These are phyloP conservation scores for Claviceps pusilla DNA, from an alignment of 2,329 filamentous ascomycete genomes.

Conservation along the genomic window DNA sequence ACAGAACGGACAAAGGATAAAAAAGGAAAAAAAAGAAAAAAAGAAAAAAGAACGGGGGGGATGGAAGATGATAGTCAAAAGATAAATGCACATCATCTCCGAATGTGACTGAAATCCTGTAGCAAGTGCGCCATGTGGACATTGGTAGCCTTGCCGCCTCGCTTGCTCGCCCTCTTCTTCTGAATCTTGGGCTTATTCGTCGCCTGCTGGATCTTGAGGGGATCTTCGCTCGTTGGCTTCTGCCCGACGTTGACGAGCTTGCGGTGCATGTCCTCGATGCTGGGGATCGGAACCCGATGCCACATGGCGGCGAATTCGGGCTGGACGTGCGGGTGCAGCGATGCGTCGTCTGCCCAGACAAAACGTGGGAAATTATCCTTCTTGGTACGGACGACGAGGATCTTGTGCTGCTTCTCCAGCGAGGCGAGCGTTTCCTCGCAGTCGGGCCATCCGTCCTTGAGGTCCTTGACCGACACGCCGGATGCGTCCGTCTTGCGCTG, in stretches of 20 bases:
- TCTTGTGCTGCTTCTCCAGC: conserved; percentile 62
- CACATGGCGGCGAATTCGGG: conserved; percentile 72
- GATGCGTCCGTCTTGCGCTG: conserved; percentile 69
- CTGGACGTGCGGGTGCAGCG: conserved; percentile 61
- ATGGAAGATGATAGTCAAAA: background rate
- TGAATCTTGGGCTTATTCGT: conserved; percentile 53
- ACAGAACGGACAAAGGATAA: background rate
- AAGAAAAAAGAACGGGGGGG: too few relatives aligned
- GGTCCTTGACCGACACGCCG: conserved; percentile 70
- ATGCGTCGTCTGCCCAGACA: conserved; percentile 80
- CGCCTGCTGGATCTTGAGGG: conserved; percentile 29
- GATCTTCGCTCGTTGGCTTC: conserved; percentile 72
- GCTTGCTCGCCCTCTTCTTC: conserved; percentile 51
- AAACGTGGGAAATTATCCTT: conserved; percentile 78
- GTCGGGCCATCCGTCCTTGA: conserved; percentile 90
- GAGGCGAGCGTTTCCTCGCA: conserved; percentile 64
- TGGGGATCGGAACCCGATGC: conserved; percentile 64
- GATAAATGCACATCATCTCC: conserved; percentile 18
- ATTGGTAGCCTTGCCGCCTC: conserved; percentile 71
- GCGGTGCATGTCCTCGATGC: conserved; percentile 58
- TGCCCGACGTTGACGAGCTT: conserved; percentile 65
- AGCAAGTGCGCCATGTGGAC: conserved; percentile 72
- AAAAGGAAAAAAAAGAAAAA: background rate
- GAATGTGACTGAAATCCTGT: conserved; percentile 49
- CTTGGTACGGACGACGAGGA: conserved; percentile 78